Evolutionary conservation across 352 stramenopile species (phyloP).

Genomic region (Elongisporangium anandrum): DNA sequence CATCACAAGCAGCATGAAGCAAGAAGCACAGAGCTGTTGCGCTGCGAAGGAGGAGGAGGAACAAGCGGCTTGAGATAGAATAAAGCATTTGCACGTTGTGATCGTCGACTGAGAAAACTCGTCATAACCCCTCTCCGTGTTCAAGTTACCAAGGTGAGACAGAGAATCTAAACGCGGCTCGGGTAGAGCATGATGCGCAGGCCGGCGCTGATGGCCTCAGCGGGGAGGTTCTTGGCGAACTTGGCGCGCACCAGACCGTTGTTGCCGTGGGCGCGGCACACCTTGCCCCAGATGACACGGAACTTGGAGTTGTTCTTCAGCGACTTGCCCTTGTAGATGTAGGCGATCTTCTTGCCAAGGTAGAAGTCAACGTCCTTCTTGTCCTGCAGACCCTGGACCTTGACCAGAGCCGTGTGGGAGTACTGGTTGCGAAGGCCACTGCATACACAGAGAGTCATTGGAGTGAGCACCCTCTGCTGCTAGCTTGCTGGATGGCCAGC

Average conservation of each 20-base stretch:
- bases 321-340: constrained; percentile 99
- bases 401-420: constrained; percentile 97
- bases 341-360: constrained; percentile 99
- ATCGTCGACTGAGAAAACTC: constrained; percentile 8
- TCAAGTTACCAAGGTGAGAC: constrained; percentile 27
- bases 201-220: constrained; percentile 94
- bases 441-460: not conserved
- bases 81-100: not conserved
- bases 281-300: constrained; percentile 99
- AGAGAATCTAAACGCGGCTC: constrained; percentile 91
- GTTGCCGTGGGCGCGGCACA: constrained; percentile 96
- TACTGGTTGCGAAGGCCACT: constrained; percentile 96
- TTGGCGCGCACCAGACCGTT: constrained; percentile 98
- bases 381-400: constrained; percentile 98
- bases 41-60: no score
- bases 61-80: not conserved
- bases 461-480: not conserved
- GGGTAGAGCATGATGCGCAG: constrained; percentile 99
- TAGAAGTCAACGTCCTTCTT: constrained; percentile 99
- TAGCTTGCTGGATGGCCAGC: not conserved
- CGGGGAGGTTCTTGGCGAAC: constrained; percentile 98
- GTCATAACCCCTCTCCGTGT: constrained; percentile 40
- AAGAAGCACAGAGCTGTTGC: no score
- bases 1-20: no score
- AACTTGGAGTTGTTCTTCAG: constrained; percentile 97